phyloP scores from a whole-genome alignment of 23 red algal genomes.

The Gracilaria gracilis region DNA sequence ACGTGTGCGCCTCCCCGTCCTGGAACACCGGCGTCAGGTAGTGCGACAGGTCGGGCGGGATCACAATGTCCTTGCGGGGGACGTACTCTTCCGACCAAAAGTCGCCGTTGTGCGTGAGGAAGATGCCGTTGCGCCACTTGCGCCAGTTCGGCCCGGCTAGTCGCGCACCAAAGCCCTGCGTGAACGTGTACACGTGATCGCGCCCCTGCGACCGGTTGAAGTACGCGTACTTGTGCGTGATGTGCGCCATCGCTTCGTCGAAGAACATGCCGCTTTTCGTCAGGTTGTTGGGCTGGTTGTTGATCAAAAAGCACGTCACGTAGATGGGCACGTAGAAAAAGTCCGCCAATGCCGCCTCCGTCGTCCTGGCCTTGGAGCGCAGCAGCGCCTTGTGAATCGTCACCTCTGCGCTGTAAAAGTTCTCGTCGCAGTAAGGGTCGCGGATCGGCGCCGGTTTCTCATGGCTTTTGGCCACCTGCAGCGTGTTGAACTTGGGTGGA shows the following conservation, averaged over 20 bases:
- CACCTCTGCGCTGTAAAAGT: conserved; percentile 69
- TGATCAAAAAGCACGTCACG: conserved; percentile 66
- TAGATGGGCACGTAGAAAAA: conserved; percentile 77
- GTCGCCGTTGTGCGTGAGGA: conserved; percentile 77
- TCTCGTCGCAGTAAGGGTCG: conserved; percentile 53
- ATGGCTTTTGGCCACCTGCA: conserved; percentile 66
- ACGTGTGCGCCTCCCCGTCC: background rate
- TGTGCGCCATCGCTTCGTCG: conserved; percentile 56
- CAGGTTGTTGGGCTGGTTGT: conserved; percentile 71
- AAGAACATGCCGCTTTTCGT: conserved; percentile 71
- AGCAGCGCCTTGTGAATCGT: conserved; percentile 24
- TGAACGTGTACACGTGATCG: conserved; percentile 77
- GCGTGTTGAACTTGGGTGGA: conserved; percentile 59
- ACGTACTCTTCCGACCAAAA: conserved; percentile 54
- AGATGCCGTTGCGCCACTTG: conserved; percentile 57
- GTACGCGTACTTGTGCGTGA: conserved; percentile 52
- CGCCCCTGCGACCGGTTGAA: conserved; percentile 64
- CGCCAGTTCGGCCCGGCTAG: conserved; percentile 66
- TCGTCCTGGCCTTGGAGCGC: conserved; percentile 19
- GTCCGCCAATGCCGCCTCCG: conserved; percentile 32
- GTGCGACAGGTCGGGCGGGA: conserved; percentile 68
- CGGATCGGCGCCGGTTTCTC: conserved; percentile 71
- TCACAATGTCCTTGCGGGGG: conserved; percentile 74
- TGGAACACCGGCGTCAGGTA: conserved; percentile 58
- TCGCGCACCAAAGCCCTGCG: conserved; percentile 72